phyloP scores from a whole-genome alignment of 2,329 filamentous ascomycete genomes.

The Mycogone perniciosa region DNA sequence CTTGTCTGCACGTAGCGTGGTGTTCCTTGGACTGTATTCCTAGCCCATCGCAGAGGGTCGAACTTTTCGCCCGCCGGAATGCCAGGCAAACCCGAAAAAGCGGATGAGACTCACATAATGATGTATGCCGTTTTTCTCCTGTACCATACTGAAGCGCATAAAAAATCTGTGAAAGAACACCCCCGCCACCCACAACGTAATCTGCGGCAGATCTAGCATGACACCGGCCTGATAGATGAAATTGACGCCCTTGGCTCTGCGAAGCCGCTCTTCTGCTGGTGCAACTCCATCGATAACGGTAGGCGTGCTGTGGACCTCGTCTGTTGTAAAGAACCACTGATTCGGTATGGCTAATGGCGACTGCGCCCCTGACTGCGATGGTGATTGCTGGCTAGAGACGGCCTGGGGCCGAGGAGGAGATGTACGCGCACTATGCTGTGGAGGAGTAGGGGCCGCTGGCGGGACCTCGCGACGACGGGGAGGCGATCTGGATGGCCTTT shows the following conservation, averaged over 20 bases:
- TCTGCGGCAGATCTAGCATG: slow-evolving; percentile 83
- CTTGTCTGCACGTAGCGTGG: no score
- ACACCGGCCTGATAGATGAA: slow-evolving; percentile 95
- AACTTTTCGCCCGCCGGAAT: slow-evolving; percentile 5
- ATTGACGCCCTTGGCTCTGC: slow-evolving; percentile 86
- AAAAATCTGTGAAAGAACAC: slow-evolving; percentile 96
- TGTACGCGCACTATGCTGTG: slow-evolving; percentile 47
- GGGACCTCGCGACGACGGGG: slow-evolving; percentile 50
- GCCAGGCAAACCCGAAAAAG: not conserved
- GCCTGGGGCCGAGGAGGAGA: slow-evolving; percentile 47
- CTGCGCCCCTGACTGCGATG: slow-evolving; percentile 34
- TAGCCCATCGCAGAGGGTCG: no score
- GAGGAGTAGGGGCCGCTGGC: slow-evolving; percentile 56
- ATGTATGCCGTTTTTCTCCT: slow-evolving; percentile 71
- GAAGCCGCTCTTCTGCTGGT: slow-evolving; percentile 68
- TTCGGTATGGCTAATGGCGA: slow-evolving; percentile 34
- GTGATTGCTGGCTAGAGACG: slow-evolving; percentile 38
- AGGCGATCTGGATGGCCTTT: slow-evolving; percentile 45
- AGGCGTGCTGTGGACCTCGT: slow-evolving; percentile 76
- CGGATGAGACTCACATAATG: slow-evolving; percentile 63
- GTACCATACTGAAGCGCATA: slow-evolving; percentile 79
- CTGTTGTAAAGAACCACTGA: slow-evolving; percentile 86
- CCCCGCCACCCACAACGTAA: slow-evolving; percentile 84
- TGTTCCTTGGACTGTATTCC: no score
- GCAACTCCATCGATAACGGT: slow-evolving; percentile 78